A percentile compares a stretch with the other conserved stretches of the same genome.
These are phyloP conservation scores for Agaricus sinodeliciosus DNA, from an alignment of 768 basidiomycete species.

Conservation along the genomic window DNA sequence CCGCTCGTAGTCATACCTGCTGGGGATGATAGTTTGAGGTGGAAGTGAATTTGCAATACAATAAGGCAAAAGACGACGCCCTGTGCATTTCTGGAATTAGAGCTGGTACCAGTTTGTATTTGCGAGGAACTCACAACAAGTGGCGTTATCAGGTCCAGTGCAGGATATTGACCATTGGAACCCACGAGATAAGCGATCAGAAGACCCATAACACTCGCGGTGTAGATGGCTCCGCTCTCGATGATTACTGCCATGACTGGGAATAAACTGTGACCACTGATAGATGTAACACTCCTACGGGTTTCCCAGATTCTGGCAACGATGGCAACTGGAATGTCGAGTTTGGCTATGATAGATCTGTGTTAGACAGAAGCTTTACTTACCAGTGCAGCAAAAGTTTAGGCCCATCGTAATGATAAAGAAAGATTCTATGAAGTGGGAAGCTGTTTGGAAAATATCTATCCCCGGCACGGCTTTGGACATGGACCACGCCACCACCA, in stretches of 20 bases:
- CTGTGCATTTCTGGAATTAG: background rate
- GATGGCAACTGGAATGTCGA: background rate
- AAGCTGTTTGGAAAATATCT: background rate
- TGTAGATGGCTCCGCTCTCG: slow-evolving; percentile 7
- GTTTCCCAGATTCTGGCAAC: background rate
- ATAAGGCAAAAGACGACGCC: slow-evolving; percentile 6
- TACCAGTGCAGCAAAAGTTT: slow-evolving; percentile 5
- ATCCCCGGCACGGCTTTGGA: background rate
- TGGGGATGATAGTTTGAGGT: background rate
- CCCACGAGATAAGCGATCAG: background rate
- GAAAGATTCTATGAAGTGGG: background rate
- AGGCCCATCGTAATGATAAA: slow-evolving; percentile 5
- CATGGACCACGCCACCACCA: slow-evolving; percentile 1
- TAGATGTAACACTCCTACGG: background rate
- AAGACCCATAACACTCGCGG: background rate
- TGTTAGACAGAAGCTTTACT: background rate
- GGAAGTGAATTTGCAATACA: slow-evolving; percentile 5
- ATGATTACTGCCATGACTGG: slow-evolving; percentile 2
- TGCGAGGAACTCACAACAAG: background rate
- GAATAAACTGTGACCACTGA: background rate
- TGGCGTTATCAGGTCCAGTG: slow-evolving; percentile 5
- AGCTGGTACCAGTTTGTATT: background rate
- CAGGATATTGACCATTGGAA: slow-evolving; percentile 3
- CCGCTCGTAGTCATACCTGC: background rate
- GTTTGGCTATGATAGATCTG: no score